Evolutionary conservation across 768 basidiomycete genomes (phyloP).

Genomic region (Dentipellis sp.): DNA sequence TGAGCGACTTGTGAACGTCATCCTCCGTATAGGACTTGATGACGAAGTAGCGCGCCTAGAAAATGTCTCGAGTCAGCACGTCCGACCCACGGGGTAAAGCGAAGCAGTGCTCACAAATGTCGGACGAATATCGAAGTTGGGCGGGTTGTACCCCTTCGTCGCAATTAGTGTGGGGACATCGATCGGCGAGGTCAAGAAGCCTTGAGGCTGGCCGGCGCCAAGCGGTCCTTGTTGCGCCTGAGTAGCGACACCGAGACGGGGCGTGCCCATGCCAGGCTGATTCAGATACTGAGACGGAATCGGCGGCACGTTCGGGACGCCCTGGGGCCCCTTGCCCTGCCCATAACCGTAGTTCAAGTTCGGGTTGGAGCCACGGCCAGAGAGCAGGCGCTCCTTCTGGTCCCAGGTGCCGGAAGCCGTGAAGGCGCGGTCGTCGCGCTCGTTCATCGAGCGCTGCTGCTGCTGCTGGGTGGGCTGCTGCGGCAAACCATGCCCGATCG

Average conservation of each 20-base stretch:
- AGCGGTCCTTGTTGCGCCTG: slow-evolving; percentile 33
- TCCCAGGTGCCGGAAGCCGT: slow-evolving; percentile 46
- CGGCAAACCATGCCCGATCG: slow-evolving; percentile 30
- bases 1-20: slow-evolving; percentile 96
- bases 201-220: slow-evolving; percentile 19
- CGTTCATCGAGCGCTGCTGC: slow-evolving; percentile 18
- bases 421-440: slow-evolving; percentile 25
- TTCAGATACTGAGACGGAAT: slow-evolving; percentile 70
- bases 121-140: slow-evolving; percentile 74
- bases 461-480: slow-evolving; percentile 21
- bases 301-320: slow-evolving; percentile 58
- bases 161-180: slow-evolving; percentile 83
- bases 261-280: slow-evolving; percentile 22
- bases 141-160: slow-evolving; percentile 86
- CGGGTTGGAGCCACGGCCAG: slow-evolving; percentile 54
- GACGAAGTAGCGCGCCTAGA: slow-evolving; percentile 85
- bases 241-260: slow-evolving; percentile 10
- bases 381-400: slow-evolving; percentile 50
- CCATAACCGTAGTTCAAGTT: slow-evolving; percentile 58
- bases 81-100: background rate
- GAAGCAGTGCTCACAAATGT: slow-evolving; percentile 45
- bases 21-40: slow-evolving; percentile 99
- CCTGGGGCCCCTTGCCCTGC: slow-evolving; percentile 24
- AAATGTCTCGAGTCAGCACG: slow-evolving; percentile 4
- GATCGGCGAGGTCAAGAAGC: slow-evolving; percentile 55